These are phyloP conservation scores for Boletellus ananas DNA, from an alignment of 768 basidiomycete species.

Conservation along the genomic window DNA sequence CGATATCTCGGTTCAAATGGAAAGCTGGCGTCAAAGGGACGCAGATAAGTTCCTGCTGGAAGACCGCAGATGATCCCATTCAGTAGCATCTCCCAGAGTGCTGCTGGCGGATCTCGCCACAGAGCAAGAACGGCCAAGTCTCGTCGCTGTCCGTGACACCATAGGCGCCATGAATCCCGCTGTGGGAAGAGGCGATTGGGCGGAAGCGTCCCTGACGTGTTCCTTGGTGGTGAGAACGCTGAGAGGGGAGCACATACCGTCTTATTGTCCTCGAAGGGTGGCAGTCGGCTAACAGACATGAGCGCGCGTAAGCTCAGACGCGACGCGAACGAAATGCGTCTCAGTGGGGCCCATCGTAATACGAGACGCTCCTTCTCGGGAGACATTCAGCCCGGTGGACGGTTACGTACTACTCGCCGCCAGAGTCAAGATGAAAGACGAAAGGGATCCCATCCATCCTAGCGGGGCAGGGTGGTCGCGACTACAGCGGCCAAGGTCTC, in stretches of 20 bases:
- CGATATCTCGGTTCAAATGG: not conserved
- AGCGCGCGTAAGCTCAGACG: not conserved
- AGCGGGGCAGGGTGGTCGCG: too few relatives aligned
- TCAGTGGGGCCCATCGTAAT: not conserved
- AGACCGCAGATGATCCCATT: constrained; percentile 22
- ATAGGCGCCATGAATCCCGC: constrained; percentile 98
- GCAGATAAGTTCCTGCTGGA: constrained; percentile 6
- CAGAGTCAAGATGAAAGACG: too few relatives aligned
- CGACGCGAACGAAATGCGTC: not conserved
- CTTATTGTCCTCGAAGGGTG: not conserved
- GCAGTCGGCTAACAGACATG: not conserved
- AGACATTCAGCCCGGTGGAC: not conserved
- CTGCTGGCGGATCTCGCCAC: constrained; percentile 53
- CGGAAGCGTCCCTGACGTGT: constrained; percentile 95
- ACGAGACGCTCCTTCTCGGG: not conserved
- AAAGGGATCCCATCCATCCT: not conserved
- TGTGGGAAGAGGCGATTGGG: constrained; percentile 98
- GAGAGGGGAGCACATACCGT: not conserved
- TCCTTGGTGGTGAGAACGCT: not conserved
- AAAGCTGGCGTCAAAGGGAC: not conserved
- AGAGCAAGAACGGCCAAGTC: constrained; percentile 29
- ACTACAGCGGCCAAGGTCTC: not conserved
- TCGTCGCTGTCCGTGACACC: constrained; percentile 90
- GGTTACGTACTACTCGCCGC: too few relatives aligned
- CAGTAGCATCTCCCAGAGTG: constrained; percentile 72